Percentiles rank a stretch among this genome's conserved stretches.
Conservation (phyloP, 805 yeast species). For the Brettanomyces sp. region DNA sequence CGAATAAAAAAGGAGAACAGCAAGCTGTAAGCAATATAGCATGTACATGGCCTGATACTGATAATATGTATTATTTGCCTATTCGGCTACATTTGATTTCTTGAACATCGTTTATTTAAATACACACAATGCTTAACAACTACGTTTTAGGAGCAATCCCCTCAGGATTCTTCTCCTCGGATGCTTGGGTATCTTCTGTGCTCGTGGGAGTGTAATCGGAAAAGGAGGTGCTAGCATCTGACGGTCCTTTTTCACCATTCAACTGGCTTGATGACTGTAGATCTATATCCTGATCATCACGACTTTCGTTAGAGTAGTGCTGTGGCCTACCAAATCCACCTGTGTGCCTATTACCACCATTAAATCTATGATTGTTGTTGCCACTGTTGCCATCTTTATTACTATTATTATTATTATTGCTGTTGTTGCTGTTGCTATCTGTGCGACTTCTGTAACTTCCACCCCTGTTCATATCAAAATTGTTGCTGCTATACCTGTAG, state of each 20-base stretch:
- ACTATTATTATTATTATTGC: slow-evolving; percentile 2
- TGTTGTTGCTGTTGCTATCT: slow-evolving; percentile 2
- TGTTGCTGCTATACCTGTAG: not conserved
- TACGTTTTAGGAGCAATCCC: too few relatives aligned
- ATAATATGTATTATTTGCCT: not conserved
- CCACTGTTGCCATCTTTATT: slow-evolving; percentile 4
- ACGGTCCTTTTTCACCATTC: too few relatives aligned
- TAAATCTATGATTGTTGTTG: slow-evolving; percentile 1
- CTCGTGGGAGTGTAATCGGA: too few relatives aligned
- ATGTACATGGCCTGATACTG: not conserved
- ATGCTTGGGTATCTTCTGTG: too few relatives aligned
- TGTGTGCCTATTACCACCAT: not conserved
- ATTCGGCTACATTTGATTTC: not conserved
- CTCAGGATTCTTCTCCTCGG: too few relatives aligned
- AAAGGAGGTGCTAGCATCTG: too few relatives aligned
- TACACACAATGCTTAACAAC: too few relatives aligned
- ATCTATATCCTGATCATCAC: too few relatives aligned
- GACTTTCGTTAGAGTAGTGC: too few relatives aligned
- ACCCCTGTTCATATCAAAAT: not conserved
- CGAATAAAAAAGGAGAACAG: slow-evolving; percentile 23
- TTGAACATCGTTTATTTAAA: not conserved
- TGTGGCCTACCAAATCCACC: too few relatives aligned
- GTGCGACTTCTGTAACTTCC: not conserved
- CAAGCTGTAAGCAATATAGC: not conserved
- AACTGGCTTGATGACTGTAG: too few relatives aligned